Percentiles rank a stretch among this genome's conserved stretches.
phyloP scores from a whole-genome alignment of 2,329 filamentous ascomycete genomes.

The Alternaria longipes region DNA sequence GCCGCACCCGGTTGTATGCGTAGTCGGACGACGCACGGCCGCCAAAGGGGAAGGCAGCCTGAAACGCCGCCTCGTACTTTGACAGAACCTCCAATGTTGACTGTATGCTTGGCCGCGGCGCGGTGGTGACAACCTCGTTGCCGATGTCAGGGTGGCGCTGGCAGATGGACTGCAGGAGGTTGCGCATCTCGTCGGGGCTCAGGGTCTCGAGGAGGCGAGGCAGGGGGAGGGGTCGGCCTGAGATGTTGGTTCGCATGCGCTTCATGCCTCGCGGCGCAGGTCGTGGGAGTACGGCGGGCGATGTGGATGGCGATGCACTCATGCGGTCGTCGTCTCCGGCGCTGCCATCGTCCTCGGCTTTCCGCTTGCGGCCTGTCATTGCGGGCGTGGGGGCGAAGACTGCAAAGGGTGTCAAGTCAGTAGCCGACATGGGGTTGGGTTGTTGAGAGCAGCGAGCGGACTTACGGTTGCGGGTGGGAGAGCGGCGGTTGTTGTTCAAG shows the following conservation, averaged over 20 bases:
- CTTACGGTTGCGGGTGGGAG: slow-evolving; percentile 68
- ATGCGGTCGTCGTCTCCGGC: slow-evolving; percentile 78
- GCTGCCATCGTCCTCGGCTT: slow-evolving; percentile 76
- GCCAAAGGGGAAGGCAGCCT: slow-evolving; percentile 82
- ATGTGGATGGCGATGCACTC: slow-evolving; percentile 86
- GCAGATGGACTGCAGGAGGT: slow-evolving; percentile 89
- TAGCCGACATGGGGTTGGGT: slow-evolving; percentile 10
- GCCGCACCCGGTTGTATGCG: slow-evolving; percentile 90
- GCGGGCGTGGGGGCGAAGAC: slow-evolving; percentile 49
- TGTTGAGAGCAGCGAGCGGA: slow-evolving; percentile 20
- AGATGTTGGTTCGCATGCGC: slow-evolving; percentile 72
- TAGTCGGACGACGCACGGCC: slow-evolving; percentile 89
- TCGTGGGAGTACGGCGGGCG: slow-evolving; percentile 77
- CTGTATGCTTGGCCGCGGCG: slow-evolving; percentile 84
- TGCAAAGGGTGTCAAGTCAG: slow-evolving; percentile 27
- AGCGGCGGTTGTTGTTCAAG: slow-evolving; percentile 64
- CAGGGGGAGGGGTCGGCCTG: slow-evolving; percentile 71
- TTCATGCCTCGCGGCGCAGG: slow-evolving; percentile 67
- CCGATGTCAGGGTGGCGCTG: slow-evolving; percentile 87
- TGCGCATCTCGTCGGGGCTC: slow-evolving; percentile 82
- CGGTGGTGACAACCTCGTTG: slow-evolving; percentile 81
- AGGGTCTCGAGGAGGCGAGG: slow-evolving; percentile 92
- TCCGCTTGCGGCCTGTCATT: slow-evolving; percentile 76
- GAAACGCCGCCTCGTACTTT: slow-evolving; percentile 82
- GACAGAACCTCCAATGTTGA: slow-evolving; percentile 82